These are phyloP conservation scores for Epipyxis sp. DNA, from an alignment of 108 stramenopile genomes.

Conservation along the genomic window DNA sequence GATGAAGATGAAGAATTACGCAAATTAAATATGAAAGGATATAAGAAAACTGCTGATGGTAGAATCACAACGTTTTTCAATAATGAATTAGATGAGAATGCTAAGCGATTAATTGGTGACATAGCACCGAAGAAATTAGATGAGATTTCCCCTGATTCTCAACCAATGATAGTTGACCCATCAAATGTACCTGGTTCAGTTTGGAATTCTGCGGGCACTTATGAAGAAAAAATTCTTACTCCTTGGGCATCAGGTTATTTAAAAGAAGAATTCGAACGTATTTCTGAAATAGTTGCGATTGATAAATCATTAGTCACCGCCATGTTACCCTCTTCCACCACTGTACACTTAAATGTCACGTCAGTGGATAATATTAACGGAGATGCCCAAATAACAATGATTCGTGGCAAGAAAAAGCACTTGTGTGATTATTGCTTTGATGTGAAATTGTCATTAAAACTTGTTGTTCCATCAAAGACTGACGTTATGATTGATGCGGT, in stretches of 20 bases:
- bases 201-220: slow-evolving; percentile 37
- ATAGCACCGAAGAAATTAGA: slow-evolving; percentile 37
- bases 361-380: neutral
- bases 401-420: slow-evolving; percentile 17
- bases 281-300: neutral
- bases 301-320: neutral
- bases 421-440: slow-evolving; percentile 6
- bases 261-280: neutral
- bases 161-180: neutral
- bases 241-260: slow-evolving; percentile 8
- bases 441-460: neutral
- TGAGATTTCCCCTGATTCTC: neutral
- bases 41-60: slow-evolving; percentile 31
- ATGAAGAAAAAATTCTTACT: slow-evolving; percentile 21
- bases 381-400: slow-evolving; percentile 13
- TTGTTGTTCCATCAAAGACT: neutral
- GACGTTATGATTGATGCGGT: neutral
- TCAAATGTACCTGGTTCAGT: neutral
- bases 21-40: slow-evolving; percentile 22
- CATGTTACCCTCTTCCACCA: neutral
- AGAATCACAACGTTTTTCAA: slow-evolving; percentile 37
- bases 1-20: slow-evolving; percentile 7
- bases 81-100: slow-evolving; percentile 31
- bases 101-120: slow-evolving; percentile 27
- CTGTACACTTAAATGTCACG: neutral